Evolutionary conservation across 1,139 yeast species (phyloP).

Genomic region (Pichia sp.): DNA sequence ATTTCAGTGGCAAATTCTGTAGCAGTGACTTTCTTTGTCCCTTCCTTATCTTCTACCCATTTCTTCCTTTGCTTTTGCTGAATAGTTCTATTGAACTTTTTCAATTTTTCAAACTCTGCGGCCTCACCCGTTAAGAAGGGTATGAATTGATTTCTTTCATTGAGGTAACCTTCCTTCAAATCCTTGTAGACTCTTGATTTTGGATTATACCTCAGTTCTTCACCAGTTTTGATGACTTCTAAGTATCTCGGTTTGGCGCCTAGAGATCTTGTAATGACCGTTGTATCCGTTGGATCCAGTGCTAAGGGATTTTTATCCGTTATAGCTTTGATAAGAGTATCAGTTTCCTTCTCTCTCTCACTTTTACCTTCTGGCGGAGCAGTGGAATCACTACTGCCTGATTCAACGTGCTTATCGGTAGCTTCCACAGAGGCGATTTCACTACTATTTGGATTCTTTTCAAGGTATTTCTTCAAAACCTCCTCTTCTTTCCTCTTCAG

Average conservation of each 20-base stretch:
- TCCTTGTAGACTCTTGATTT: constrained; percentile 46
- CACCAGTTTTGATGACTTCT: constrained; percentile 28
- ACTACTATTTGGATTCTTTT: constrained; percentile 29
- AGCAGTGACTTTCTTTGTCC: constrained; percentile 31
- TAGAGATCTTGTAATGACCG: constrained; percentile 27
- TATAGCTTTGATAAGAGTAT: constrained; percentile 8
- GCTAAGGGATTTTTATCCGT: constrained; percentile 13
- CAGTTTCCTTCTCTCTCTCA: not conserved
- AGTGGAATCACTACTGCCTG: no score
- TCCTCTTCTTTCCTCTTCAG: constrained; percentile 32
- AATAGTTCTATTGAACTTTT: constrained; percentile 37
- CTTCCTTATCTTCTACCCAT: constrained; percentile 18
- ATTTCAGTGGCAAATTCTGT: constrained; percentile 43
- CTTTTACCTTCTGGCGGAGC: not conserved
- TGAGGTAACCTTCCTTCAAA: constrained; percentile 38
- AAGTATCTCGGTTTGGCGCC: constrained; percentile 36
- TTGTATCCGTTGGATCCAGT: constrained; percentile 15
- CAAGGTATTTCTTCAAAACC: constrained; percentile 16
- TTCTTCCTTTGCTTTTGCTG: constrained; percentile 18
- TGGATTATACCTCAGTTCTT: constrained; percentile 43
- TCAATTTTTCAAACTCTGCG: constrained; percentile 38
- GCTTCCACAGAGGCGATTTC: constrained; percentile 13
- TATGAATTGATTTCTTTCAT: constrained; percentile 48
- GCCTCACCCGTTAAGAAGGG: constrained; percentile 47
- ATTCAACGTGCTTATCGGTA: no score